Base-by-base conservation (phyloP, 1,284 basidiomycete genomes). In the Ganoderma leucocontextum region DNA sequence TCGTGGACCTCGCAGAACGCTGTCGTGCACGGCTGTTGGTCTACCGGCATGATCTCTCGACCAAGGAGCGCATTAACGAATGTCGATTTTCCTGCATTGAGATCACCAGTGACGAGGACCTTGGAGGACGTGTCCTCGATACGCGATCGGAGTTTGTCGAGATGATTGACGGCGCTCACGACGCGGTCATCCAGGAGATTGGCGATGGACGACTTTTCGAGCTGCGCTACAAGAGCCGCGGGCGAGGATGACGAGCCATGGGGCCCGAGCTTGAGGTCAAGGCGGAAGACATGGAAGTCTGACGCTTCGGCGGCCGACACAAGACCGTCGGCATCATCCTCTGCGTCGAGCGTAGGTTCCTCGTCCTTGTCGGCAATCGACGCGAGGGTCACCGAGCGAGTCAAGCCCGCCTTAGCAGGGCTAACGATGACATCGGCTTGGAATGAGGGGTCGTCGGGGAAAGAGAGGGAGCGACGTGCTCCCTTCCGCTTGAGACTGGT, bases 21-120 rank as follows among this genome's bases (percentile, higher is more conserved):
- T 29, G 96, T 96, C 0, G 98, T 99, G 81, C 97, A 95, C 3
- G 98, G 98, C 79, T 99, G 98, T 80, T 99, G 96, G 80, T 99
- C 98, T 69, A 96, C 92, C 3, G 98, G 97, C 92, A 99, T 96
- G 63, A 98, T 91, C 79, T 94, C 92, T 57, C 93, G 90, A 65
- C 95, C 86, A 8, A 98, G 87, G 42, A 99, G 84, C 1, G 97
- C 95, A 76, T 99, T 99, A 80, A 99, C 95, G 77, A 99, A 94
- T 0, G 98, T 99, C 41, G 96, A 98, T 82, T 99, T 99, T 76
- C 98, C 98, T 39, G 98, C 95, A 79, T 99, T 99, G 69, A 99
- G 87, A 80, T 99, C 98, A 73, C 98, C 98, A n/a, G 98, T 99
- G 70, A 99, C 95, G 70, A 99, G 90, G 58, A 99, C 97, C 78